Conservation (phyloP, 2,329 filamentous ascomycete species). For the Fusarium agapanthi region DNA sequence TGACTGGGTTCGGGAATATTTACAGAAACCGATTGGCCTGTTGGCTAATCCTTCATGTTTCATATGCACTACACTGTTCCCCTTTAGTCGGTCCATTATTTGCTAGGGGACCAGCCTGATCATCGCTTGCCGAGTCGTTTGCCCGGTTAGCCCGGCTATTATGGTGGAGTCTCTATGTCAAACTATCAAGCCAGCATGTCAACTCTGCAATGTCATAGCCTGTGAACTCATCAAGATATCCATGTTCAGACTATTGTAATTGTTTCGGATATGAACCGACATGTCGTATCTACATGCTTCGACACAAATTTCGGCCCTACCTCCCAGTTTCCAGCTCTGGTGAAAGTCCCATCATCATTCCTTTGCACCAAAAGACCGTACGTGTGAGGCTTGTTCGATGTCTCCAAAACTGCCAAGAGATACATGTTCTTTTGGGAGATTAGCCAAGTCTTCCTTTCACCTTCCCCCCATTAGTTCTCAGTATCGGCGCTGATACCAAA, state of each 20-base stretch:
- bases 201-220: background rate
- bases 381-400: background rate
- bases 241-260: background rate
- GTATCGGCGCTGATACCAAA: background rate
- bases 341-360: background rate
- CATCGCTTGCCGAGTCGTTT: background rate
- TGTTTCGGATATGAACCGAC: background rate
- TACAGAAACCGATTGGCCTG: background rate
- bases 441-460: background rate
- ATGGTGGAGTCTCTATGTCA: background rate
- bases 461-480: background rate
- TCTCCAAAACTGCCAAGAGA: background rate
- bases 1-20: background rate
- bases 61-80: background rate
- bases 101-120: background rate
- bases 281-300: background rate
- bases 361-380: background rate
- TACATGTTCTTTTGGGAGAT: background rate
- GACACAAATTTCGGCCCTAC: background rate
- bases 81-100: background rate
- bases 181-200: background rate
- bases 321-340: background rate
- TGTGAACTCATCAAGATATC: background rate
- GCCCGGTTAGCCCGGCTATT: background rate
- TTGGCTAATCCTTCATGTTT: background rate